Evolutionary conservation across 768 basidiomycete genomes (phyloP), one percentile per base, ranked within the genome.

Genomic region (Serendipita vermifera): DNA sequence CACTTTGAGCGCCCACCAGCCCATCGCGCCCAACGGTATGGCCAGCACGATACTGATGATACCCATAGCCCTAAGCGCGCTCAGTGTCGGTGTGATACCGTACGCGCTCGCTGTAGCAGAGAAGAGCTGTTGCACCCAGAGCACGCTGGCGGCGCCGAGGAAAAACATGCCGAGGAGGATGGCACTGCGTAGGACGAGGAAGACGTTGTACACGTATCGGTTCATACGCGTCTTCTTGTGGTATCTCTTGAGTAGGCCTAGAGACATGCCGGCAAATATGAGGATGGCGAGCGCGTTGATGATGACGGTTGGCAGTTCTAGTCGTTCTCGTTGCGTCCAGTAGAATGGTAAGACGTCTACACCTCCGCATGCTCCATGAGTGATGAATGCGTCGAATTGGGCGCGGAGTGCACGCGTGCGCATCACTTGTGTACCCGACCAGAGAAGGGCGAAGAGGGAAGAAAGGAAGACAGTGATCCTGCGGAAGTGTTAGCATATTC

Each of bases 81-180:
- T n/a, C n/a, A n/a, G n/a, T n/a, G n/a, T n/a, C n/a, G n/a, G n/a
- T n/a, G n/a, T n/a, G n/a, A n/a, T n/a, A n/a, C n/a, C n/a, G n/a
- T n/a, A n/a, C n/a, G n/a, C n/a, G n/a, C n/a, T n/a, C n/a, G n/a
- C n/a, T n/a, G n/a, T n/a, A n/a, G n/a, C n/a, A n/a, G n/a, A n/a
- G 41, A 43, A 43, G 41, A 43, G 41, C 41, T 43, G 41, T 22
- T 43, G 41, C 11, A 43, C 41, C 41, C 41, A 43, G 24, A 43
- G 41, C 11, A 22, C 41, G 11, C 14, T 9, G 14, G 41, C 14
- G 15, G 41, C 41, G 11, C 14, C 14, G 11, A 43, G 24, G n/a
- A n/a, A n/a, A n/a, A n/a, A n/a, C n/a, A n/a, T n/a, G n/a, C n/a
- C n/a, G n/a, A n/a, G n/a, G n/a, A n/a, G n/a, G n/a, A n/a, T n/a